phyloP scores from a whole-genome alignment of 257 asterid species.

The Lycium ferocissimum region DNA sequence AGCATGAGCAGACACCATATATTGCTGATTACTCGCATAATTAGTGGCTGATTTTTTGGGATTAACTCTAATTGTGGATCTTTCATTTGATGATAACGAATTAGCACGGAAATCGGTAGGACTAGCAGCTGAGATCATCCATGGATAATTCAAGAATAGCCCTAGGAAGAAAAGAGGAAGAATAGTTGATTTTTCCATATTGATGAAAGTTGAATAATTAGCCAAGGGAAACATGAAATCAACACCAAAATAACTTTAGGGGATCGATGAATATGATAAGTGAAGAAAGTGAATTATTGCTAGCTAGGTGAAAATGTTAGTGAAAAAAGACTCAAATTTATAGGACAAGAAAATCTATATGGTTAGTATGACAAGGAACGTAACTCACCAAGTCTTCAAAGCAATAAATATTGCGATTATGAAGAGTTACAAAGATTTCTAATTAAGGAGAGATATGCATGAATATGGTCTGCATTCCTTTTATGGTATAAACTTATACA shows the following conservation, averaged over 20 bases:
- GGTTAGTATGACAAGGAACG: not conserved
- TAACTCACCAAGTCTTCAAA: not conserved
- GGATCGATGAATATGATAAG: not conserved
- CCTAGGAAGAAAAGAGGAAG: slow-evolving; percentile 2
- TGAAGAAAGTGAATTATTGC: slow-evolving; percentile 2
- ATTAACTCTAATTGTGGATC: not conserved
- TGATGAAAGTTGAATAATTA: not conserved
- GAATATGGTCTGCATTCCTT: too few relatives aligned
- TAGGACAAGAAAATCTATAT: not conserved
- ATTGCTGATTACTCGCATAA: not conserved
- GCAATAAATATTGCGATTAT: not conserved
- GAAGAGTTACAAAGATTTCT: too few relatives aligned
- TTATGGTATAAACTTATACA: too few relatives aligned
- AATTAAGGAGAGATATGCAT: too few relatives aligned
- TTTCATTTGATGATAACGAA: not conserved
- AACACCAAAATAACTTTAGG: not conserved
- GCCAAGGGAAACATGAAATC: too few relatives aligned
- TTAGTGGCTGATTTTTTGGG: too few relatives aligned
- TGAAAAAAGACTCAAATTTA: not conserved
- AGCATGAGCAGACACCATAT: not conserved
- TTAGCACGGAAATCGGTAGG: not conserved
- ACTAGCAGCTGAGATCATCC: not conserved
- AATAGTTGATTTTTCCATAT: not conserved
- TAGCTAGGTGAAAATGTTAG: not conserved
- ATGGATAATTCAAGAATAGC: not conserved